Evolutionary conservation across 2,329 filamentous ascomycete species (phyloP).

Genomic region (Exophiala phaeomuriformis): DNA sequence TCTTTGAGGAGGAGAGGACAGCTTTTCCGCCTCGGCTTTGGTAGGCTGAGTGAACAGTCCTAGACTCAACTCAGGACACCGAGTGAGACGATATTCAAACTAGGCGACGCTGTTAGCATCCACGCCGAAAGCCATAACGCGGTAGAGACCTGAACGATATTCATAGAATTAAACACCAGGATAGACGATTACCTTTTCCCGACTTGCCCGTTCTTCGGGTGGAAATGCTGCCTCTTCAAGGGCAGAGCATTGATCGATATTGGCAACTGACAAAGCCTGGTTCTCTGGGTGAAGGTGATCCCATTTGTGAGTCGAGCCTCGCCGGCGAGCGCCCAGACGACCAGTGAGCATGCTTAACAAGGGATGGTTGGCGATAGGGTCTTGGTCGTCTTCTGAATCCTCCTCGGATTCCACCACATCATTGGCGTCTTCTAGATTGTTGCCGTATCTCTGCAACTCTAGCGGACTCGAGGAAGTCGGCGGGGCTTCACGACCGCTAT

Average conservation of each 20-base stretch:
- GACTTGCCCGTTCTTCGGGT: constrained; percentile 49
- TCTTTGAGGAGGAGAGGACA: constrained; percentile 46
- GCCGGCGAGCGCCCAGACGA: constrained; percentile 23
- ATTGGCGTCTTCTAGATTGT: constrained; percentile 20
- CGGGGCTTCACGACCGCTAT: constrained; percentile 10
- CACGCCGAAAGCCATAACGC: background rate
- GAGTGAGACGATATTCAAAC: constrained; percentile 68
- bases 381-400: constrained; percentile 24
- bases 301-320: constrained; percentile 25
- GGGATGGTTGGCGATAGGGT: constrained; percentile 25
- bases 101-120: constrained; percentile 32
- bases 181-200: constrained; percentile 50
- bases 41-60: constrained; percentile 65
- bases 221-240: constrained; percentile 55
- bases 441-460: constrained; percentile 21
- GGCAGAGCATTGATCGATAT: constrained; percentile 48
- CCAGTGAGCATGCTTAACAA: constrained; percentile 26
- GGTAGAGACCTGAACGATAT: background rate
- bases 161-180: no score
- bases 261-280: constrained; percentile 57
- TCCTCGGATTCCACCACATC: constrained; percentile 20
- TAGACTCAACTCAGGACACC: constrained; percentile 67
- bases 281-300: constrained; percentile 65
- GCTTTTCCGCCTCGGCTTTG: constrained; percentile 49
- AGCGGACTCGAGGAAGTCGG: constrained; percentile 9